A percentile compares a stretch with the other conserved stretches of the same genome.
These are phyloP conservation scores for Seiridium unicorne DNA, from an alignment of 2,329 filamentous ascomycete genomes.

Conservation along the genomic window DNA sequence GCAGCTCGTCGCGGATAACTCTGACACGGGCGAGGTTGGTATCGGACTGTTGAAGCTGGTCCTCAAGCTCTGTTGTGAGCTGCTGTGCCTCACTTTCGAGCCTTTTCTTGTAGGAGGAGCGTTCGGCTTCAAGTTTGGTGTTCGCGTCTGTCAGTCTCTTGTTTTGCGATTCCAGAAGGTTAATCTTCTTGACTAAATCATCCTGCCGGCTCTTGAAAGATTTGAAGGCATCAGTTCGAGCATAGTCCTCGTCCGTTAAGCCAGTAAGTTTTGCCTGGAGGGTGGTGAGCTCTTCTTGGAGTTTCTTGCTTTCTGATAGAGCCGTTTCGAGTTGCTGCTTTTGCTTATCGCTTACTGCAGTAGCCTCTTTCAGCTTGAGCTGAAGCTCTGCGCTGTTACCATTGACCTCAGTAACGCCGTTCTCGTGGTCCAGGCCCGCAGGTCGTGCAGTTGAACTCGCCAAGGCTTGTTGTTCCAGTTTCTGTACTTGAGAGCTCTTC, in stretches of 20 bases:
- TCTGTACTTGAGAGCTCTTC: constrained; percentile 86
- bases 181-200: constrained; percentile 87
- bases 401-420: constrained; percentile 56
- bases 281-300: constrained; percentile 77
- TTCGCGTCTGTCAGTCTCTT: constrained; percentile 81
- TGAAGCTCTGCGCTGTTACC: constrained; percentile 66
- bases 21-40: constrained; percentile 84
- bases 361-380: constrained; percentile 72
- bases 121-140: constrained; percentile 80
- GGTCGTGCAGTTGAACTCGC: constrained; percentile 57
- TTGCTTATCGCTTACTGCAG: constrained; percentile 75
- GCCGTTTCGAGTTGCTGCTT: constrained; percentile 84
- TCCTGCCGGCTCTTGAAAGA: constrained; percentile 86
- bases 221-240: constrained; percentile 91
- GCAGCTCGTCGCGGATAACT: constrained; percentile 78
- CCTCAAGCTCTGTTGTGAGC: constrained; percentile 74
- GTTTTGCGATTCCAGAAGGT: constrained; percentile 87
- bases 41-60: constrained; percentile 76
- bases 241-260: constrained; percentile 88
- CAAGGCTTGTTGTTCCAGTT: constrained; percentile 85
- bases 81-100: constrained; percentile 78
- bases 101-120: constrained; percentile 76
- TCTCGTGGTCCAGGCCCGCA: constrained; percentile 45
- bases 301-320: constrained; percentile 70
- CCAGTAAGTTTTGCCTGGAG: constrained; percentile 67